phyloP scores from a whole-genome alignment of 495 filamentous ascomycete genomes.

The Aspergillus sparsus region DNA sequence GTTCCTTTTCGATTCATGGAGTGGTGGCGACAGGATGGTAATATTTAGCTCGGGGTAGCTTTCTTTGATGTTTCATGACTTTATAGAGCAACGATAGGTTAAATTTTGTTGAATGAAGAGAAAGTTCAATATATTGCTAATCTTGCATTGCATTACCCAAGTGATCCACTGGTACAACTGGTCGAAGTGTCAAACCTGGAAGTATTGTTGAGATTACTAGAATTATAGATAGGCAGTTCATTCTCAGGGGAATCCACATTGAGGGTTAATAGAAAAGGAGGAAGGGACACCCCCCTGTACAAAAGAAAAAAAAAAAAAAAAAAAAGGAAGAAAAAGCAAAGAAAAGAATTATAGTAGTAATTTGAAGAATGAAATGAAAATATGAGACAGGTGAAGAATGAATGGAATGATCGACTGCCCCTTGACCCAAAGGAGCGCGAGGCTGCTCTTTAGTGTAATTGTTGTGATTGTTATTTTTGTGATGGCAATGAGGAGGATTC shows the following conservation, averaged over 20 bases:
- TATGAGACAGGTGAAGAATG: slow-evolving; percentile 13
- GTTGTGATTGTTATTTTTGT: slow-evolving; percentile 14
- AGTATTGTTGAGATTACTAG: too few relatives aligned
- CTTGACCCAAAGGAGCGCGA: slow-evolving; percentile 13
- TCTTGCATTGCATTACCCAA: background rate
- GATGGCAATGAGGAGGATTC: background rate
- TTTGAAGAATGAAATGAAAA: background rate
- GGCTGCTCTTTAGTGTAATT: slow-evolving; percentile 1
- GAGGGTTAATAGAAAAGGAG: too few relatives aligned
- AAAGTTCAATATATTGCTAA: slow-evolving; percentile 10
- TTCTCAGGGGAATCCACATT: background rate
- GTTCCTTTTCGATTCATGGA: background rate
- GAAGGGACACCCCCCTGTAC: background rate
- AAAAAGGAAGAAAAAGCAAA: background rate
- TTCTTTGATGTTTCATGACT: slow-evolving; percentile 1
- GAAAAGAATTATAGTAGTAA: background rate
- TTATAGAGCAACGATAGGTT: background rate
- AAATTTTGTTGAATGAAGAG: background rate
- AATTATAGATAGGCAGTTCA: too few relatives aligned
- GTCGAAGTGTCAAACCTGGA: too few relatives aligned
- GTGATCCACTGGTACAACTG: too few relatives aligned
- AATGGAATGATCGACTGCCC: slow-evolving; percentile 23
- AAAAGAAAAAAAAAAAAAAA: background rate
- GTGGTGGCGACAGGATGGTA: background rate
- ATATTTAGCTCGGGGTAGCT: background rate